Evolutionary conservation across 2,329 filamentous ascomycete genomes (phyloP), one percentile per base, ranked within the genome.

Genomic region (Phaeosphaeria sp.): DNA sequence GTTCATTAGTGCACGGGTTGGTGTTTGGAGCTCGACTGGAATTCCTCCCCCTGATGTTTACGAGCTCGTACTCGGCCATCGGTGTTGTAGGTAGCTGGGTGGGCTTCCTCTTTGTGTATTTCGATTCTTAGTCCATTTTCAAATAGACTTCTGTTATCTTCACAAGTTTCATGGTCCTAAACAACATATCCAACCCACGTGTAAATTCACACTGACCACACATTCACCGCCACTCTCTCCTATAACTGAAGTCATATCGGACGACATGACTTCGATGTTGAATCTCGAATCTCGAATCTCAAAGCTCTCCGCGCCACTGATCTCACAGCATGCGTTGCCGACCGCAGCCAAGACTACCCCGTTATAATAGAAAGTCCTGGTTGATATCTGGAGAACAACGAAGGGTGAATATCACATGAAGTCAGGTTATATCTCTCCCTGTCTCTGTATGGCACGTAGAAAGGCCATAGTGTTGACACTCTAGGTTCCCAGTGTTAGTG

Each of bases 21-120:
- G 80, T 96, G 4, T 97, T 97, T 79, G 93, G 93, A 0, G 85
- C 87, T 70, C 86, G 82, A 62, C 92, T 91, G 69, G 92, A 97
- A 78, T 99, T 98, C 77, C 79, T 99, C 53, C 95, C 95, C 24
- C 81, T 98, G 67, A 98, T 99, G 94, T 95, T 98, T 74, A 97
- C 89, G 66, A 98, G 94, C 81, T 91, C 91, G 13, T 99, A 98
- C 77, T 92, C 91, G 33, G 95, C 95, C 4, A 82, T 98, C 56
- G 95, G 95, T n/a, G 93, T 98, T 0, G 88, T 97, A 18, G 93
- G 92, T 2, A 98, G 95, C 79, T 98, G 94, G 94, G 71, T 97
- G 42, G 93, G 95, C 9, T 97, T 97, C 75, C 87, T 93, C 81
- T 91, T 96, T 30, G 93, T 98, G 50, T 98, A 94, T 79, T 93